Percentiles rank a stretch among this genome's conserved stretches.
phyloP scores from a whole-genome alignment of 2,329 filamentous ascomycete species.

The Chaetothyriales sp. region DNA sequence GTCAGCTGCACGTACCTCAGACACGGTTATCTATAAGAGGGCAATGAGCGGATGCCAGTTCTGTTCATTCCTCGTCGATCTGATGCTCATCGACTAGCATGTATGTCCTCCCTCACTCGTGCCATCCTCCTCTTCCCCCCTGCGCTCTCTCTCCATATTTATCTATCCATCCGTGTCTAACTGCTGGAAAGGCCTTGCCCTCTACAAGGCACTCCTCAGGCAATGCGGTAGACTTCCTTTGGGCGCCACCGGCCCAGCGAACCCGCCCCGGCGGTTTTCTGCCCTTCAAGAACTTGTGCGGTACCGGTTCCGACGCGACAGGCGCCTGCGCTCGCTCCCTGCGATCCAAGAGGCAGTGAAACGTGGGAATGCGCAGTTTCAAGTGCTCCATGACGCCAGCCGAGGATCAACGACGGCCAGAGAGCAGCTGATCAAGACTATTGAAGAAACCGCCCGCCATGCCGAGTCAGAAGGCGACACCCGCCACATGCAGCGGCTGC shows the following conservation, averaged over 20 bases:
- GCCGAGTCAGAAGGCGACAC: constrained; percentile 1
- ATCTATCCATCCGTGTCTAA: not conserved
- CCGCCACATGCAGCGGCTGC: not conserved
- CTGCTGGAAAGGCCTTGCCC: constrained; percentile 24
- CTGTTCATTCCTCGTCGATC: constrained; percentile 22
- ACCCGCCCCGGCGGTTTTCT: constrained; percentile 7
- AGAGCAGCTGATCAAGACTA: constrained; percentile 2
- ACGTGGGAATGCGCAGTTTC: constrained; percentile 26
- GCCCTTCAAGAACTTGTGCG: constrained; percentile 21
- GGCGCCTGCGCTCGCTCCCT: constrained; percentile 25
- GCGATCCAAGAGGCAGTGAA: constrained; percentile 25
- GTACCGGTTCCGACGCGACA: constrained; percentile 26
- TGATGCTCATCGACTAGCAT: constrained; percentile 30
- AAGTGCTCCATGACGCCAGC: constrained; percentile 7
- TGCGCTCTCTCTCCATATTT: not conserved
- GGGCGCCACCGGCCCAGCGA: constrained; percentile 3
- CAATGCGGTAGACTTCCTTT: constrained; percentile 24
- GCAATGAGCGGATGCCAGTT: constrained; percentile 24
- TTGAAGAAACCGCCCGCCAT: constrained; percentile 5
- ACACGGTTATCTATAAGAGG: not conserved
- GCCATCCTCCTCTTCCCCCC: not conserved
- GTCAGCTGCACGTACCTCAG: not conserved
- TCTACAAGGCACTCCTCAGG: constrained; percentile 32
- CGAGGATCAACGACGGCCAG: constrained; percentile 4
- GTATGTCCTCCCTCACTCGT: constrained; percentile 18